Percentiles rank a stretch among this genome's conserved stretches.
phyloP scores from a whole-genome alignment of 768 basidiomycete species.

The Porpolomopsis calyptriformis region DNA sequence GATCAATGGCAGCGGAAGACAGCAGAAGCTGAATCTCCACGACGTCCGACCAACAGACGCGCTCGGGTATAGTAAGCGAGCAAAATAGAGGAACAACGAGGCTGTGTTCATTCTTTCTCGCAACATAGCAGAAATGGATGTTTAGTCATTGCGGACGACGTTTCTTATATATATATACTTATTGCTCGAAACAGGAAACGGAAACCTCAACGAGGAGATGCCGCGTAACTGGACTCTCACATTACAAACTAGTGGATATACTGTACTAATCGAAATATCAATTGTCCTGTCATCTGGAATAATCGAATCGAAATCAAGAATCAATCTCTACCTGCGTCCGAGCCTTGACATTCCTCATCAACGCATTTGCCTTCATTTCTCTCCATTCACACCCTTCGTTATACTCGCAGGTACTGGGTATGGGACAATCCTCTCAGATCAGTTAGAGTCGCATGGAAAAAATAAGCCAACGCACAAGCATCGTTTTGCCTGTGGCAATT shows the following conservation, averaged over 20 bases:
- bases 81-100: slow-evolving; percentile 25
- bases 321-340: not conserved
- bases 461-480: slow-evolving; percentile 46
- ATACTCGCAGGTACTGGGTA: slow-evolving; percentile 61
- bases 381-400: slow-evolving; percentile 73
- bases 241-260: too few relatives aligned
- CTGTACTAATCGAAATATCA: too few relatives aligned
- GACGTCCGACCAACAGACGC: slow-evolving; percentile 15
- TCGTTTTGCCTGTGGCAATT: slow-evolving; percentile 42
- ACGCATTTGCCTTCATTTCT: slow-evolving; percentile 39
- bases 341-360: not conserved
- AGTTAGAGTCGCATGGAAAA: not conserved
- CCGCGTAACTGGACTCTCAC: too few relatives aligned
- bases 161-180: not conserved
- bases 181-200: not conserved
- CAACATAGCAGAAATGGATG: not conserved
- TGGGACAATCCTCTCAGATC: slow-evolving; percentile 3
- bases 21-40: slow-evolving; percentile 39
- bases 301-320: too few relatives aligned
- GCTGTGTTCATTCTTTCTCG: not conserved
- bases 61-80: slow-evolving; percentile 23
- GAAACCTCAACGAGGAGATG: too few relatives aligned
- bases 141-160: not conserved
- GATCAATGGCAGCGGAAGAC: slow-evolving; percentile 84
- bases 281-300: too few relatives aligned